Evolutionary conservation across 1,139 yeast genomes (phyloP).

Genomic region (Yamadazyma mexicana): DNA sequence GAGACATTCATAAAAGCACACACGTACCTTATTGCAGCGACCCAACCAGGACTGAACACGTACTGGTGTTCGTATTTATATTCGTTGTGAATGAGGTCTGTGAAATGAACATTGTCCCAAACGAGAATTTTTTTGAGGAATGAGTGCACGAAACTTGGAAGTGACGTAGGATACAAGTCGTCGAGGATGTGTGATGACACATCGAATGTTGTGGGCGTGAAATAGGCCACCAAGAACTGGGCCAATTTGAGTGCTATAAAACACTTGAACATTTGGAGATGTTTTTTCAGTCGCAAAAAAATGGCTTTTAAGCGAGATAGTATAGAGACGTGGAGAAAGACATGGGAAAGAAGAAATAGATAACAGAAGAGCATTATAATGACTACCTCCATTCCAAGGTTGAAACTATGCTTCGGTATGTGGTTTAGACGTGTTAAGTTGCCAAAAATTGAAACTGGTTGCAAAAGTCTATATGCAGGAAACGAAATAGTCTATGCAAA

Average conservation of each 20-base stretch:
- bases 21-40: slow-evolving; percentile 32
- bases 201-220: slow-evolving; percentile 40
- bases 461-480: no score
- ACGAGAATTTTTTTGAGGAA: slow-evolving; percentile 54
- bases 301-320: no score
- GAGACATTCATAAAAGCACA: slow-evolving; percentile 17
- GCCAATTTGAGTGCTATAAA: slow-evolving; percentile 28
- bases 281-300: slow-evolving; percentile 1
- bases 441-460: no score
- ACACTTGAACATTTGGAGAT: slow-evolving; percentile 13
- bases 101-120: slow-evolving; percentile 88
- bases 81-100: slow-evolving; percentile 53
- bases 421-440: no score
- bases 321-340: no score
- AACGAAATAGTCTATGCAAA: no score
- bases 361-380: no score
- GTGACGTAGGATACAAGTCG: slow-evolving; percentile 6
- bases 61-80: slow-evolving; percentile 78
- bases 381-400: no score
- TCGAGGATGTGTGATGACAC: slow-evolving; percentile 36
- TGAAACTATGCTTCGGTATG: no score
- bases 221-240: slow-evolving; percentile 31
- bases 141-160: slow-evolving; percentile 4
- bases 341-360: no score
- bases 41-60: slow-evolving; percentile 86